phyloP scores from a whole-genome alignment of 2,329 filamentous ascomycete genomes.

The Cercospora citrullina region DNA sequence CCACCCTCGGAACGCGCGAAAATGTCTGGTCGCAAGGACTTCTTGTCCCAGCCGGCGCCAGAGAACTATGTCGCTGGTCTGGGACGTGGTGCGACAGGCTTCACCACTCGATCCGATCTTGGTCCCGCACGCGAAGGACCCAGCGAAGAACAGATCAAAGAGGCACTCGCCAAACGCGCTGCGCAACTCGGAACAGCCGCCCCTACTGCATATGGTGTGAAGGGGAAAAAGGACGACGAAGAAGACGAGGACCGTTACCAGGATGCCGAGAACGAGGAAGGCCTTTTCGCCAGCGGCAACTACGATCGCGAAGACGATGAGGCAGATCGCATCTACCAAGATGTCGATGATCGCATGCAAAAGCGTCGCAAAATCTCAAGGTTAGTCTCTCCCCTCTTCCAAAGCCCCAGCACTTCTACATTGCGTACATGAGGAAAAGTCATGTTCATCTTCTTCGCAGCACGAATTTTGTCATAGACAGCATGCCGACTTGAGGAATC shows the following conservation, averaged over 20 bases:
- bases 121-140: conserved; percentile 93
- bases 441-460: conserved; percentile 39
- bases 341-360: conserved; percentile 97
- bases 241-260: conserved; percentile 82
- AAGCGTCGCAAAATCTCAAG: conserved; percentile 80
- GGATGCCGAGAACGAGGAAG: conserved; percentile 95
- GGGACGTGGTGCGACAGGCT: conserved; percentile 94
- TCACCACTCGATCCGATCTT: conserved; percentile 94
- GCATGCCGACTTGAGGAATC: conserved; percentile 71
- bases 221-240: conserved; percentile 68
- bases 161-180: conserved; percentile 90
- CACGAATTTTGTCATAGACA: conserved; percentile 62
- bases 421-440: conserved; percentile 23
- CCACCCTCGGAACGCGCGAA: conserved; percentile 3
- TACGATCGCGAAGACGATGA: conserved; percentile 99
- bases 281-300: conserved; percentile 89
- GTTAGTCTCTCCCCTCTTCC: conserved; percentile 58
- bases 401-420: conserved; percentile 25
- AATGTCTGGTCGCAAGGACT: conserved; percentile 74
- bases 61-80: conserved; percentile 81
- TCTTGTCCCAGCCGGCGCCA: conserved; percentile 74
- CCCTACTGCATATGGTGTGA: conserved; percentile 70
- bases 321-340: conserved; percentile 91
- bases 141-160: conserved; percentile 97
- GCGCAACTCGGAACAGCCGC: conserved; percentile 74